These are phyloP conservation scores for Trichoderma aggressivum DNA, from an alignment of 2,329 filamentous ascomycete genomes.

Conservation along the genomic window DNA sequence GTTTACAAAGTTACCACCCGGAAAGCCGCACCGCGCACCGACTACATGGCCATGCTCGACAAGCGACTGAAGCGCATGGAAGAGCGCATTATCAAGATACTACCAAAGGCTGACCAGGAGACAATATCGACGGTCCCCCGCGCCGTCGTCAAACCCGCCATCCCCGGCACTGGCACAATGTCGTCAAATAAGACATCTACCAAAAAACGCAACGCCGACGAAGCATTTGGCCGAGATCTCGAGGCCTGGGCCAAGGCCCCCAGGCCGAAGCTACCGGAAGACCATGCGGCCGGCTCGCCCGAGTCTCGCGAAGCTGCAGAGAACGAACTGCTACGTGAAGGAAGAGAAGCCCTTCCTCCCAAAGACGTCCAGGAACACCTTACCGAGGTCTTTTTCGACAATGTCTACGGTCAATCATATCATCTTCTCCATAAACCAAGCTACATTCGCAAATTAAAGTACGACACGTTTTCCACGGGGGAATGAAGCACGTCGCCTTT, in stretches of 20 bases:
- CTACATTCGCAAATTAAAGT: slow-evolving; percentile 84
- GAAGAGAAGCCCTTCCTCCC: slow-evolving; percentile 74
- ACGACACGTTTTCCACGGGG: slow-evolving; percentile 27
- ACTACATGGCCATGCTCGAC: slow-evolving; percentile 99
- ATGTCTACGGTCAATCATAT: slow-evolving; percentile 92
- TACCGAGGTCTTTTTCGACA: slow-evolving; percentile 92
- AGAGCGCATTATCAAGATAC: slow-evolving; percentile 91
- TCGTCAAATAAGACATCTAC: slow-evolving; percentile 42
- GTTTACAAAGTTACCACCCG: slow-evolving; percentile 96
- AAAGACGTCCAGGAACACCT: slow-evolving; percentile 91
- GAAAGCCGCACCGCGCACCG: slow-evolving; percentile 89
- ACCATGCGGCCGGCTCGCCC: slow-evolving; percentile 46
- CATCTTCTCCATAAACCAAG: slow-evolving; percentile 94
- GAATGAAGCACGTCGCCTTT: slow-evolving; percentile 4
- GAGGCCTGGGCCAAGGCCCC: slow-evolving; percentile 73
- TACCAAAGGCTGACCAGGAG: slow-evolving; percentile 80
- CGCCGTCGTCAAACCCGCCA: slow-evolving; percentile 78
- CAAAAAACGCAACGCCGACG: slow-evolving; percentile 81
- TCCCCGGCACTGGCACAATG: slow-evolving; percentile 49
- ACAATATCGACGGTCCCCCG: slow-evolving; percentile 65
- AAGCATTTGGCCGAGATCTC: slow-evolving; percentile 80
- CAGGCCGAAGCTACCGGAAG: slow-evolving; percentile 48
- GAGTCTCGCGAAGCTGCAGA: slow-evolving; percentile 67
- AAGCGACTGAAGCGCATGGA: slow-evolving; percentile 96
- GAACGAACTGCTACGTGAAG: slow-evolving; percentile 74